These are phyloP conservation scores for Xanthoparmelia taractica DNA, from an alignment of 495 filamentous ascomycete genomes.

Conservation along the genomic window DNA sequence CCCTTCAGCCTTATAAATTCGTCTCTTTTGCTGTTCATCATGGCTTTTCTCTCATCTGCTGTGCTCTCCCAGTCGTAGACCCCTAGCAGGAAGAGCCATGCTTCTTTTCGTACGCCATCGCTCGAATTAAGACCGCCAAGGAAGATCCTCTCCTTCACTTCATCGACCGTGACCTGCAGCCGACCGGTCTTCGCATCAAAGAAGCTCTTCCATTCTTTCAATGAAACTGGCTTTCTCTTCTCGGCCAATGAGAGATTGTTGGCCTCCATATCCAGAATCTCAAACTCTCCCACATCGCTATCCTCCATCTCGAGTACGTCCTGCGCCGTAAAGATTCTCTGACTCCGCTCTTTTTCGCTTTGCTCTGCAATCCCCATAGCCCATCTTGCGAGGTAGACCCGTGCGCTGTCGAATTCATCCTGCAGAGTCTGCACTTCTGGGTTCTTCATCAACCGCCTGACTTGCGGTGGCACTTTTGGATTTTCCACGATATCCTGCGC, in stretches of 20 bases:
- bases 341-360: constrained; percentile 73
- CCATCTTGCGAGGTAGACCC: constrained; percentile 91
- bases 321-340: constrained; percentile 84
- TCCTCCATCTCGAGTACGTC: constrained; percentile 93
- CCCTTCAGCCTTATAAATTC: constrained; percentile 92
- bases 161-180: constrained; percentile 70
- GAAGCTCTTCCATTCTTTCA: constrained; percentile 82
- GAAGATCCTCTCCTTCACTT: constrained; percentile 93
- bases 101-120: constrained; percentile 88
- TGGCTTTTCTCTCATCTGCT: constrained; percentile 66
- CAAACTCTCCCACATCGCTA: constrained; percentile 89
- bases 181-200: constrained; percentile 69
- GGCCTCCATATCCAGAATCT: constrained; percentile 77
- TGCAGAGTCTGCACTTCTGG: constrained; percentile 92
- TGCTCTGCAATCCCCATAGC: constrained; percentile 98
- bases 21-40: constrained; percentile 78
- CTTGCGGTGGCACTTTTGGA: constrained; percentile 76
- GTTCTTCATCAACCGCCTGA: constrained; percentile 75
- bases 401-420: constrained; percentile 93
- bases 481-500: constrained; percentile 89
- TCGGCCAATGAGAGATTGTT: constrained; percentile 63
- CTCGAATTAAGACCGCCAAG: constrained; percentile 86
- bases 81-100: constrained; percentile 89
- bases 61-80: constrained; percentile 88
- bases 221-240: constrained; percentile 62